Evolutionary conservation across 345 rosid genomes (phyloP).

Genomic region (Corchorus capsularis): DNA sequence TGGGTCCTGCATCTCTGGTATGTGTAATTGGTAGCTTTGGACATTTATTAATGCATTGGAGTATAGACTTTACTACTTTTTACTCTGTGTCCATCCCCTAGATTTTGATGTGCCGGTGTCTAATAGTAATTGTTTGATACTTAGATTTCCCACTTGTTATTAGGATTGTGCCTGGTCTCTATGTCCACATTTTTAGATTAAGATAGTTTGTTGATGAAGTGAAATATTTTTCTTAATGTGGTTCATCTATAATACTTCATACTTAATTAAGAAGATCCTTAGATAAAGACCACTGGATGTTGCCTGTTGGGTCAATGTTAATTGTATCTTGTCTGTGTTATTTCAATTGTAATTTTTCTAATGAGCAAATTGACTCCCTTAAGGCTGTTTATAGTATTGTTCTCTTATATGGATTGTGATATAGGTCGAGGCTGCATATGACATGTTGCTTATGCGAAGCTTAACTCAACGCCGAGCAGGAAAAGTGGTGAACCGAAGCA

Average conservation of each 20-base stretch:
- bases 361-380: neutral
- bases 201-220: neutral
- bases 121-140: neutral
- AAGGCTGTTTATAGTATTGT: neutral
- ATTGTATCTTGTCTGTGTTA: neutral
- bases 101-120: neutral
- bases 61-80: neutral
- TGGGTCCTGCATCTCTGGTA: neutral
- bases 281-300: neutral
- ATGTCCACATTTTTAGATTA: neutral
- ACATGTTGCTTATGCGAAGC: conserved; percentile 96
- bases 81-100: neutral
- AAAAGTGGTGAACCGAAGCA: conserved; percentile 68
- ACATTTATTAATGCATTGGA: neutral
- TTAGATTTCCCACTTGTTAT: conserved; percentile 6
- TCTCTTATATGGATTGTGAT: conserved; percentile 20
- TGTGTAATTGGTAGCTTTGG: too few relatives aligned
- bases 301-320: neutral
- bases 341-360: conserved; percentile 1
- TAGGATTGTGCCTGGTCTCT: neutral
- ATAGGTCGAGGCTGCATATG: conserved; percentile 96
- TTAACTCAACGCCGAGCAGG: conserved; percentile 89
- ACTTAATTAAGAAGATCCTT: conserved; percentile 13
- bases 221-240: conserved; percentile 3
- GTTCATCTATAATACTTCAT: neutral